These are phyloP conservation scores for Blastosporella zonata DNA, from an alignment of 1,284 basidiomycete genomes.

Conservation along the genomic window DNA sequence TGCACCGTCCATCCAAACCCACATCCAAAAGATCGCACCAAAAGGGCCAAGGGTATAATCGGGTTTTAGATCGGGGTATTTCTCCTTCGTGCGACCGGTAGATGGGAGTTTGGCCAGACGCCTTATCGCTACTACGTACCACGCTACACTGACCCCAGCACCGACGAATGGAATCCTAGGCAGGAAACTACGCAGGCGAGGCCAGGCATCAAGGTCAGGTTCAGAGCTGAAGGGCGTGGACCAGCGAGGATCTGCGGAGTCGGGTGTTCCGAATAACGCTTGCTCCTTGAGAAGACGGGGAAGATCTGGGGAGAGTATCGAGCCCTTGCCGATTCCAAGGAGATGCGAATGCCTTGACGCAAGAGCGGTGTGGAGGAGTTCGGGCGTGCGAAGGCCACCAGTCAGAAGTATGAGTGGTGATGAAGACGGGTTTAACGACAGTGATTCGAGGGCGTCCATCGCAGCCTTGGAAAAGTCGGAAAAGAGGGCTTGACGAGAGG, in stretches of 20 bases:
- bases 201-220: conserved; percentile 31
- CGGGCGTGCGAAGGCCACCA: conserved; percentile 70
- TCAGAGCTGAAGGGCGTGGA: conserved; percentile 36
- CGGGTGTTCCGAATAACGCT: background rate
- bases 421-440: conserved; percentile 23
- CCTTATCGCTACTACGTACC: conserved; percentile 58
- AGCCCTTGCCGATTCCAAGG: conserved; percentile 73
- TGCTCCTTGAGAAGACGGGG: conserved; percentile 38
- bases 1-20: conserved; percentile 11
- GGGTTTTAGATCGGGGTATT: conserved; percentile 12
- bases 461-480: conserved; percentile 55
- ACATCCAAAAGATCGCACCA: conserved; percentile 13
- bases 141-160: conserved; percentile 51
- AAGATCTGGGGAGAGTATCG: conserved; percentile 64
- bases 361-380: conserved; percentile 56
- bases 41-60: conserved; percentile 35
- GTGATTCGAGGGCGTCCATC: conserved; percentile 38
- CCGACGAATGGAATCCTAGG: conserved; percentile 53
- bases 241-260: conserved; percentile 11
- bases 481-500: conserved; percentile 58
- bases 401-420: conserved; percentile 74
- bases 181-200: conserved; percentile 28
- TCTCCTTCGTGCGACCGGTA: background rate
- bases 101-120: conserved; percentile 31
- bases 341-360: conserved; percentile 60